phyloP scores from a whole-genome alignment of 163 green algal species.

The Smithsoniella earleae region DNA sequence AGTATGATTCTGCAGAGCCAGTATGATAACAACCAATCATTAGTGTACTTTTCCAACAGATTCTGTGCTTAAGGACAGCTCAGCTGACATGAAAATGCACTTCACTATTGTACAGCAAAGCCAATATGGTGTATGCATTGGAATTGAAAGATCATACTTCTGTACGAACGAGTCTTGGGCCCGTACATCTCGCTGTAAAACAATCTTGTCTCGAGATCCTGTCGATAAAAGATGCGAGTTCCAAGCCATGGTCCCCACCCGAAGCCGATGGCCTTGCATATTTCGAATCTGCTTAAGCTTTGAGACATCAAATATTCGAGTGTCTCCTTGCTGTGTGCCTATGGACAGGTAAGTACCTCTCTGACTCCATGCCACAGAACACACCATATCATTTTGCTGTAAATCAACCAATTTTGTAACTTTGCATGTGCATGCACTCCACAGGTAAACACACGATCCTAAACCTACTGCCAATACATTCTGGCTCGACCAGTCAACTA shows the following conservation, averaged over 20 bases:
- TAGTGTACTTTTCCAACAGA: too few species aligned
- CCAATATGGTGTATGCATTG: too few species aligned
- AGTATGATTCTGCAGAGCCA: too few species aligned
- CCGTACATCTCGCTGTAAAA: conserved; percentile 86
- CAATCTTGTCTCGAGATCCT: conserved; percentile 79
- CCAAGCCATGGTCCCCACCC: conserved; percentile 87
- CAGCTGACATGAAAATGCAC: too few species aligned
- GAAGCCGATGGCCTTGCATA: conserved; percentile 69
- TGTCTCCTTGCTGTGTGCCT: conserved; percentile 75
- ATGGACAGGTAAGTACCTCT: conserved; percentile 86
- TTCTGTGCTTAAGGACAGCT: too few species aligned
- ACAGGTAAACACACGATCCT: conserved; percentile 92
- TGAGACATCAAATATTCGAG: conserved; percentile 76
- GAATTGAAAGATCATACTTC: conserved; percentile 46
- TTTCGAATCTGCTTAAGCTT: conserved; percentile 65
- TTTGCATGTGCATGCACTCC: conserved; percentile 86
- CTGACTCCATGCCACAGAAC: conserved; percentile 85
- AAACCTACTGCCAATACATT: conserved; percentile 94
- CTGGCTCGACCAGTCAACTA: conserved; percentile 93
- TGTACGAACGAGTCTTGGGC: conserved; percentile 52
- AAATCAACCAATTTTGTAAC: conserved; percentile 90
- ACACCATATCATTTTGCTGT: conserved; percentile 62
- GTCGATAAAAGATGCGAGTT: conserved; percentile 67
- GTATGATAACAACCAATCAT: too few species aligned
- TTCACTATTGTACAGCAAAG: too few species aligned